Evolutionary conservation across 768 basidiomycete species (phyloP).

Genomic region (Chlorophyllum brunneum): DNA sequence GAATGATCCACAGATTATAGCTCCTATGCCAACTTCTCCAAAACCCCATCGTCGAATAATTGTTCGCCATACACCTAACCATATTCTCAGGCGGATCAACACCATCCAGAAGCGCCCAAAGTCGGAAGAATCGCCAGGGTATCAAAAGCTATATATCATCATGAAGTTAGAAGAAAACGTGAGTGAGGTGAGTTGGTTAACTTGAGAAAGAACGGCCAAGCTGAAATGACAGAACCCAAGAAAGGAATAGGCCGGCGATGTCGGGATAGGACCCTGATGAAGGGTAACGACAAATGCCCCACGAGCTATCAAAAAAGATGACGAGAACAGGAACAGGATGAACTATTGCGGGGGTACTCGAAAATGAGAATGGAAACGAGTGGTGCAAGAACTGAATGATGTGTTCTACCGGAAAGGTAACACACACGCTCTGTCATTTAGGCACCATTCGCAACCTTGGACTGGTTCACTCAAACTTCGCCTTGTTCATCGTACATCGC

Average conservation of each 20-base stretch:
- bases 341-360: too few species aligned
- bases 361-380: neutral
- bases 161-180: neutral
- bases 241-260: neutral
- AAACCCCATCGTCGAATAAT: slow-evolving; percentile 89
- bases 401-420: neutral
- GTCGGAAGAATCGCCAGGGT: slow-evolving; percentile 95
- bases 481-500: too few species aligned
- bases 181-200: neutral
- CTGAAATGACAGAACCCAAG: neutral
- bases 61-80: slow-evolving; percentile 98
- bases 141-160: slow-evolving; percentile 68
- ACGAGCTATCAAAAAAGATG: neutral
- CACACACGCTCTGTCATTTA: neutral
- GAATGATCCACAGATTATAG: slow-evolving; percentile 92
- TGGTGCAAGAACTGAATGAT: too few species aligned
- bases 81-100: slow-evolving; percentile 97
- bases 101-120: slow-evolving; percentile 87
- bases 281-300: neutral
- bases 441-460: too few species aligned
- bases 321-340: slow-evolving; percentile 1
- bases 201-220: neutral
- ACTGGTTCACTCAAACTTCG: too few species aligned
- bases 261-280: neutral
- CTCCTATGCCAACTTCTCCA: slow-evolving; percentile 97